These are phyloP conservation scores for Coemansia nantahalensis DNA, from an alignment of 192 early-diverging fungal genomes.

Conservation along the genomic window DNA sequence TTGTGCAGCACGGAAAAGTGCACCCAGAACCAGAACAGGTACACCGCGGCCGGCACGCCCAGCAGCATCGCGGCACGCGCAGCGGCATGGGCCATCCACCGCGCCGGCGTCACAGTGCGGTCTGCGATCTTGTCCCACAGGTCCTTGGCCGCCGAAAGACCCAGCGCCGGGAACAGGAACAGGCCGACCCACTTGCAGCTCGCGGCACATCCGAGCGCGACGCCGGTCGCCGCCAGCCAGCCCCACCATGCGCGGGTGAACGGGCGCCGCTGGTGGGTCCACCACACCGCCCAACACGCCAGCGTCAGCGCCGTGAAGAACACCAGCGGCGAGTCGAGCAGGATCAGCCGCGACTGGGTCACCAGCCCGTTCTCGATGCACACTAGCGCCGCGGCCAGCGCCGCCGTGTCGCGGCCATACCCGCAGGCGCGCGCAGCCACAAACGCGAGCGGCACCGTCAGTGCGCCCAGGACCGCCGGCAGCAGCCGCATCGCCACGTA, in stretches of 20 bases:
- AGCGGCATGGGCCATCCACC: constrained; percentile 65
- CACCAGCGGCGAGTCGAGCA: constrained; percentile 90
- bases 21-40: constrained; percentile 83
- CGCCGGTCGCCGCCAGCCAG: constrained; percentile 87
- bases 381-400: constrained; percentile 77
- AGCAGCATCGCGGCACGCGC: constrained; percentile 86
- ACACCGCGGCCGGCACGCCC: constrained; percentile 72
- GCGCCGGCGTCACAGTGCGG: constrained; percentile 55
- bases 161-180: constrained; percentile 85
- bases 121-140: constrained; percentile 89
- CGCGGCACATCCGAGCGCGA: constrained; percentile 66
- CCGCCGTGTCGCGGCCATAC: constrained; percentile 63
- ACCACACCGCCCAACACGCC: constrained; percentile 89
- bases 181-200: constrained; percentile 96
- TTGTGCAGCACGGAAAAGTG: constrained; percentile 89
- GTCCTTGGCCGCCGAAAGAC: constrained; percentile 77
- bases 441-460: constrained; percentile 81
- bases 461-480: constrained; percentile 74
- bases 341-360: constrained; percentile 89
- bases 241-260: constrained; percentile 84
- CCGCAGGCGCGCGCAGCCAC: constrained; percentile 78
- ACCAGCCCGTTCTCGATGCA: constrained; percentile 91
- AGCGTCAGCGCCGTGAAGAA: constrained; percentile 78
- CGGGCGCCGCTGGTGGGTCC: constrained; percentile 65
- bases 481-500: constrained; percentile 86